Conservation (phyloP, 2,329 filamentous ascomycete genomes). For the Neonectria sp. region DNA sequence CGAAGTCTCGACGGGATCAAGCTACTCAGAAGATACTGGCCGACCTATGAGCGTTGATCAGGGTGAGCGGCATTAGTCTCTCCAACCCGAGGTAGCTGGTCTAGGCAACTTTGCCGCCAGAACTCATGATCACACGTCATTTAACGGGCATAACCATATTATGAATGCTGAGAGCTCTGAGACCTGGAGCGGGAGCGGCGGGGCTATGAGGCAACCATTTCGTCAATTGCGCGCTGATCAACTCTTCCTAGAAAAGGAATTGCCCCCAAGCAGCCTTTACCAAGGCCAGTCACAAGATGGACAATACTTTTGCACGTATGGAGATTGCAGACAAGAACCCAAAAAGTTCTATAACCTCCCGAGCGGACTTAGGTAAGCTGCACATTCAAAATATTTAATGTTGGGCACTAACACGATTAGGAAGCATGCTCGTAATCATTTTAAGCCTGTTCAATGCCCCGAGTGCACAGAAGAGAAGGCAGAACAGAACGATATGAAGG, state of each 20-base stretch:
- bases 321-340: not conserved
- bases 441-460: constrained; percentile 9
- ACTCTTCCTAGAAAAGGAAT: not conserved
- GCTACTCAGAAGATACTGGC: not conserved
- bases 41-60: not conserved
- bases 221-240: not conserved
- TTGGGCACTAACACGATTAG: constrained; percentile 2
- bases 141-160: not conserved
- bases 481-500: constrained; percentile 17
- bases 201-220: not conserved
- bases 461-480: not conserved
- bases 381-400: not conserved
- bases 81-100: constrained; percentile 10
- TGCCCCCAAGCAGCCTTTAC: constrained; percentile 9
- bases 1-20: not conserved
- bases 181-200: not conserved
- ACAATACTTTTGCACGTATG: constrained; percentile 3
- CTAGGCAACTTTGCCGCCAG: not conserved
- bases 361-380: constrained; percentile 11
- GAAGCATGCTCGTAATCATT: constrained; percentile 21
- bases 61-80: constrained; percentile 20
- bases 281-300: not conserved
- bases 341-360: not conserved
- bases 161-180: not conserved
- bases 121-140: constrained; percentile 7